Percentiles rank a stretch among this genome's conserved stretches.
Evolutionary conservation across 345 rosid genomes (phyloP).

Genomic region (Pugionium dolabratum): DNA sequence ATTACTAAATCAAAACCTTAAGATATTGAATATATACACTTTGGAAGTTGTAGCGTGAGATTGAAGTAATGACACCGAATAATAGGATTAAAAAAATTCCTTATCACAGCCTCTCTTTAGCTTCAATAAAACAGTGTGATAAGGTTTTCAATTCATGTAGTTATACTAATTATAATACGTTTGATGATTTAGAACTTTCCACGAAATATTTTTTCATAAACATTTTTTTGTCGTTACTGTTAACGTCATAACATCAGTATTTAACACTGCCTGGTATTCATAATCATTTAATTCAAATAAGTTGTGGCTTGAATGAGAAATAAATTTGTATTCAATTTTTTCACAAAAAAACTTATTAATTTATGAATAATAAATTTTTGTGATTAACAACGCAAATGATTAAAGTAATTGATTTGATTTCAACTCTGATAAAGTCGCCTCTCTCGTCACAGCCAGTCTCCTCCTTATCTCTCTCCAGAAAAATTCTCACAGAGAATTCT

Average conservation of each 20-base stretch:
- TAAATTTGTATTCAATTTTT: background rate
- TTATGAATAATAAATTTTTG: background rate
- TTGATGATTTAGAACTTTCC: too few relatives aligned
- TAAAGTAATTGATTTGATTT: constrained; percentile 22
- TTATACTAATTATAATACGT: too few relatives aligned
- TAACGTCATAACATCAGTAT: too few relatives aligned
- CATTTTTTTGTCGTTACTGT: too few relatives aligned
- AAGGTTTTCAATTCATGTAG: background rate
- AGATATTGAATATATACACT: background rate
- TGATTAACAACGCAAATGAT: constrained; percentile 42
- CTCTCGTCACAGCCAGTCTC: constrained; percentile 25
- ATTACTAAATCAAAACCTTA: background rate
- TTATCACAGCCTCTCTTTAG: background rate
- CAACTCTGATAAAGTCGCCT: constrained; percentile 37
- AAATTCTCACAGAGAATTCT: background rate
- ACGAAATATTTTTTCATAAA: background rate
- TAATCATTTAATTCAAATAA: background rate
- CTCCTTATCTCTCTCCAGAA: constrained; percentile 15
- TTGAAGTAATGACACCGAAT: constrained; percentile 32
- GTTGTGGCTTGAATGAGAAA: background rate
- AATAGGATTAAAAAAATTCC: background rate
- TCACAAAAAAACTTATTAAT: too few relatives aligned
- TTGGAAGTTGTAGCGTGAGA: constrained; percentile 21
- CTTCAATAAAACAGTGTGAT: background rate
- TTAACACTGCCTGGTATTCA: background rate